Percentiles rank a stretch among this genome's conserved stretches.
Conservation (phyloP, 331 rosid genomes). For the Dryas integrifolia region DNA sequence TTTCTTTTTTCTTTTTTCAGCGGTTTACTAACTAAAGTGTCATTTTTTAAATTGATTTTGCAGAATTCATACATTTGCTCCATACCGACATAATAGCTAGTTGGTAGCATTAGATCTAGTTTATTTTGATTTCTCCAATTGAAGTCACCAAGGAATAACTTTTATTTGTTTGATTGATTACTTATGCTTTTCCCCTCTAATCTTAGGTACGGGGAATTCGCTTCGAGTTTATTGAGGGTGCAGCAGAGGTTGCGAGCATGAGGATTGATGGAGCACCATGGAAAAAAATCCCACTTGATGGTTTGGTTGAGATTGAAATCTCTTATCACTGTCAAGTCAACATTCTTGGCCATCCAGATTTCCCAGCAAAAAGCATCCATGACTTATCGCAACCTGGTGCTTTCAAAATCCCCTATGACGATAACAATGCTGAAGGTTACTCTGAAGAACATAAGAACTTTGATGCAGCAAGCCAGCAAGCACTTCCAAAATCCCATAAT, state of each 20-base stretch:
- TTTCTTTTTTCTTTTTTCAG: too few relatives aligned
- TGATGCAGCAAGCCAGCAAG: slow-evolving; percentile 4
- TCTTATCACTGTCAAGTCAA: background rate
- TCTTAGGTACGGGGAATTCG: slow-evolving; percentile 4
- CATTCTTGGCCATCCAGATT: background rate
- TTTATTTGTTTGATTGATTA: too few relatives aligned
- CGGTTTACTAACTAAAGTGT: too few relatives aligned
- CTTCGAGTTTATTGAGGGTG: background rate
- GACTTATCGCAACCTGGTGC: background rate
- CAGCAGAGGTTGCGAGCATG: background rate
- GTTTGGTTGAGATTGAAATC: background rate
- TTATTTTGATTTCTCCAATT: too few relatives aligned
- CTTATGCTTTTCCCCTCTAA: too few relatives aligned
- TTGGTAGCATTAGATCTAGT: too few relatives aligned
- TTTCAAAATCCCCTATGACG: too few relatives aligned
- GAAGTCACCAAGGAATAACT: too few relatives aligned
- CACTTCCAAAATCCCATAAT: background rate
- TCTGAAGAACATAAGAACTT: background rate
- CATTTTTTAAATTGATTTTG: too few relatives aligned
- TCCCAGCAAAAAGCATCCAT: background rate
- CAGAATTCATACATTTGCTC: too few relatives aligned
- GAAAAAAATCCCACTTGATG: background rate
- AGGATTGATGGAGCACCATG: background rate
- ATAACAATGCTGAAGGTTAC: background rate
- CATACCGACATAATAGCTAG: too few relatives aligned